Evolutionary conservation across 257 asterid species (phyloP).

Genomic region (Osmanthus fragrans): DNA sequence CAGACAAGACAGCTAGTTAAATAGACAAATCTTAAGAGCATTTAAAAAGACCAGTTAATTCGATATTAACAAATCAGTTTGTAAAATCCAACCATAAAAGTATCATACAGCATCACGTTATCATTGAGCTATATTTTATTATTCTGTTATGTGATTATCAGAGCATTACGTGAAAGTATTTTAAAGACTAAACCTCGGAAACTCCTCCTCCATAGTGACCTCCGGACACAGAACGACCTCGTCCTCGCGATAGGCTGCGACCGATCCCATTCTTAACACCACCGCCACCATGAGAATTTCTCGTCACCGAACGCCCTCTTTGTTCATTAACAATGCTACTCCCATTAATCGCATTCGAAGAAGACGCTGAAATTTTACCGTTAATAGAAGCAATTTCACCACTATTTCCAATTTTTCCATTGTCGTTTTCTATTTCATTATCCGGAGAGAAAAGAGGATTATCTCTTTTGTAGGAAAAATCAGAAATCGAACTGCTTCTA

Average conservation of each 20-base stretch:
- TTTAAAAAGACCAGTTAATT: neutral
- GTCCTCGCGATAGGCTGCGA: conserved; percentile 70
- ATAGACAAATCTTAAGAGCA: neutral
- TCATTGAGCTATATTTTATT: neutral
- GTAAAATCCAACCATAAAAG: neutral
- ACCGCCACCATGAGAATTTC: conserved; percentile 29
- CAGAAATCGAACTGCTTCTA: conserved; percentile 33
- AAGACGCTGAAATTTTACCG: conserved; percentile 12
- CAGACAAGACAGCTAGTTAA: neutral
- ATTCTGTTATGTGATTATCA: neutral
- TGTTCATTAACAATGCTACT: conserved; percentile 25
- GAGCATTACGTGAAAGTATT: neutral
- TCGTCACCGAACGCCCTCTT: conserved; percentile 69
- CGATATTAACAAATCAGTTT: neutral
- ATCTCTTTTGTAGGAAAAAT: conserved; percentile 64
- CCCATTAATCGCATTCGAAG: conserved; percentile 13
- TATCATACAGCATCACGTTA: neutral
- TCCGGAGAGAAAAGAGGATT: conserved; percentile 72
- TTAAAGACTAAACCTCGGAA: conserved; percentile 48
- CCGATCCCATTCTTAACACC: conserved; percentile 64
- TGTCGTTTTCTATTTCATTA: conserved; percentile 17
- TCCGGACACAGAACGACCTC: conserved; percentile 60
- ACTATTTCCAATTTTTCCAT: conserved; percentile 7
- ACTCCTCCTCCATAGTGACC: conserved; percentile 36
- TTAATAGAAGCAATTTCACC: conserved; percentile 1